Evolutionary conservation across 108 stramenopile species (phyloP).

Genomic region (Discostella stelligeroides): DNA sequence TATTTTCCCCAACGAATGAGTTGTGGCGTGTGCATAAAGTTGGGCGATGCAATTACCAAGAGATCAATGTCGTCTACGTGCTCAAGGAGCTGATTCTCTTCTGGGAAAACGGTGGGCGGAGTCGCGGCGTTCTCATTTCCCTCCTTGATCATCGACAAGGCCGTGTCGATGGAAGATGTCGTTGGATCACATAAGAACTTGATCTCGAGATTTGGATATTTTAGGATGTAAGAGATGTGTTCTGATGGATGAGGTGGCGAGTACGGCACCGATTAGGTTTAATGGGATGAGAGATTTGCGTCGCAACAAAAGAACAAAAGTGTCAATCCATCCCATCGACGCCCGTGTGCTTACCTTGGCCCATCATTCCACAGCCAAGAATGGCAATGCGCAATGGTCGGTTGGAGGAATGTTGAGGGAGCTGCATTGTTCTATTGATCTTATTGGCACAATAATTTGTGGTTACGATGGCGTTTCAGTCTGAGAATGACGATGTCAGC

Average conservation of each 20-base stretch:
- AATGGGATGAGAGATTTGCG: background rate
- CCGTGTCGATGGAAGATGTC: conserved; percentile 46
- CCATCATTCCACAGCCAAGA: conserved; percentile 81
- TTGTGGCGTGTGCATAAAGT: conserved; percentile 76
- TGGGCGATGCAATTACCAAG: conserved; percentile 82
- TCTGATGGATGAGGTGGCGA: conserved; percentile 52
- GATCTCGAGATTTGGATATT: conserved; percentile 62
- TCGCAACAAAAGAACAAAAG: background rate
- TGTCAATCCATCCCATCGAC: background rate
- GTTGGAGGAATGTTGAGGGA: background rate
- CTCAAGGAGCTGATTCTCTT: conserved; percentile 65
- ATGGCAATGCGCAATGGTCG: conserved; percentile 58
- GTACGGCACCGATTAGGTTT: conserved; percentile 18
- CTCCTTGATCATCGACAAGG: conserved; percentile 33
- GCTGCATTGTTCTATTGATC: conserved; percentile 6
- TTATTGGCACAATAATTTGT: background rate
- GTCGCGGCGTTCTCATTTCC: background rate
- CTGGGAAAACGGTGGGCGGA: conserved; percentile 44
- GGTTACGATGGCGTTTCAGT: too few species aligned
- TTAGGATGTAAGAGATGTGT: conserved; percentile 79
- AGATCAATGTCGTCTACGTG: conserved; percentile 71
- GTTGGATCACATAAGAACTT: conserved; percentile 82
- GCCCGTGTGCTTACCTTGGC: conserved; percentile 5
- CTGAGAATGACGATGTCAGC: too few species aligned
- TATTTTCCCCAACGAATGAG: conserved; percentile 68